Evolutionary conservation across 2,329 filamentous ascomycete genomes (phyloP), one percentile per base, ranked within the genome.

Genomic region (Alternaria sp.): DNA sequence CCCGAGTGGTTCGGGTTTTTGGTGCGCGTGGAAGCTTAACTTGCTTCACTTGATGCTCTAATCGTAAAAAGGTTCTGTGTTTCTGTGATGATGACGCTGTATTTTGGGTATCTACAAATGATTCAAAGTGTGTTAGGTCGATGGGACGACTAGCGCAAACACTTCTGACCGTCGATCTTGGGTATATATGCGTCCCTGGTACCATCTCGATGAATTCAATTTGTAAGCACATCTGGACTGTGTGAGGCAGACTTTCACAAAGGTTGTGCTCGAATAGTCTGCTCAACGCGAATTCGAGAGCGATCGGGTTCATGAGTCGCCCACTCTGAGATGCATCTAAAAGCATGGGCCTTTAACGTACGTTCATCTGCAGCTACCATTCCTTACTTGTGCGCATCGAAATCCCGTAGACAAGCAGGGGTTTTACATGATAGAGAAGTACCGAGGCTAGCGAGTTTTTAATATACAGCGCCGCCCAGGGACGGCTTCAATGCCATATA

Each of bases 401-500:
- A 16, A 48, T 48, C 18, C 3, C 14, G 46, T 48, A 48, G 46
- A 48, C 28, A 22, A 12, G 30, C 32, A 22, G 46, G 46, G 46
- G 9, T 48, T 48, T 20, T 32, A 24, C 30, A 48, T 32, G 18
- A 30, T 36, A 48, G 18, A 48, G 30, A 48, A 34, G 30, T 48
- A 34, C 46, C 46, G 46, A 32, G 18, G 46, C 46, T 48, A 48
- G 18, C 30, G 32, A 48, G 30, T 48, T 48, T 32, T 48, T 34
- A 34, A 20, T 22, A 48, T 34, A 18, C 30, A 48, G 20, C 30
- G 46, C 46, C 18, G 46, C 32, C 46, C 20, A 36, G 30, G 20
- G 30, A 48, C 46, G 46, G 46, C 28, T 22, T 36, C 14, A 24
- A 34, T 48, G 46, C 46, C 46, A 1, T 22, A 48, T 34, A n/a